Evolutionary conservation across 768 basidiomycete species (phyloP).

Genomic region (Trametes cingulata): DNA sequence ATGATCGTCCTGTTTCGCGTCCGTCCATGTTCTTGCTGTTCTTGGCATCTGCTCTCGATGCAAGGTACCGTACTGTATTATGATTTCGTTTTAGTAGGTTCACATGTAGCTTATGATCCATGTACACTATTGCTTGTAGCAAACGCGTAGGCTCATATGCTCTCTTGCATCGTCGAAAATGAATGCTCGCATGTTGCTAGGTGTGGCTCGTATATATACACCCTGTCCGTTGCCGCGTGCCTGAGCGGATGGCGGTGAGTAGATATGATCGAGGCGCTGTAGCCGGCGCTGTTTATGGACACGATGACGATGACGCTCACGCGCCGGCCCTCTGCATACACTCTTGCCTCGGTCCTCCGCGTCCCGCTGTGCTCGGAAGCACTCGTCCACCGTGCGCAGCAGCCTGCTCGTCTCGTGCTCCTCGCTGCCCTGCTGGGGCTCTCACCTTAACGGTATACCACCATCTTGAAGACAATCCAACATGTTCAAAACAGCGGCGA

Average conservation of each 20-base stretch:
- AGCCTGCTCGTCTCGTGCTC: not conserved
- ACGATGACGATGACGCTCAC: constrained; percentile 2
- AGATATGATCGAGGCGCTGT: constrained; percentile 11
- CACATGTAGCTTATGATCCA: not conserved
- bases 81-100: not conserved
- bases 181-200: no score
- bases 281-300: constrained; percentile 6
- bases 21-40: not conserved
- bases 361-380: constrained; percentile 1
- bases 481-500: constrained; percentile 80
- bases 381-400: constrained; percentile 8
- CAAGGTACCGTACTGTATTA: not conserved
- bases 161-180: not conserved
- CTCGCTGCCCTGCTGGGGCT: not conserved
- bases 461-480: not conserved
- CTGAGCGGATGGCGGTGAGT: not conserved
- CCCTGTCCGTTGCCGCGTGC: not conserved
- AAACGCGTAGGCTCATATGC: not conserved
- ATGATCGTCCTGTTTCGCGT: not conserved
- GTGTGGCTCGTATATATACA: no score
- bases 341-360: not conserved
- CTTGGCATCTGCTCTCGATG: not conserved
- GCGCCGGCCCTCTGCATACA: not conserved
- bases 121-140: not conserved
- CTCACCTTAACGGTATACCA: not conserved